Evolutionary conservation across 495 filamentous ascomycete genomes (phyloP).

Genomic region (Tuber microsphaerosporum): DNA sequence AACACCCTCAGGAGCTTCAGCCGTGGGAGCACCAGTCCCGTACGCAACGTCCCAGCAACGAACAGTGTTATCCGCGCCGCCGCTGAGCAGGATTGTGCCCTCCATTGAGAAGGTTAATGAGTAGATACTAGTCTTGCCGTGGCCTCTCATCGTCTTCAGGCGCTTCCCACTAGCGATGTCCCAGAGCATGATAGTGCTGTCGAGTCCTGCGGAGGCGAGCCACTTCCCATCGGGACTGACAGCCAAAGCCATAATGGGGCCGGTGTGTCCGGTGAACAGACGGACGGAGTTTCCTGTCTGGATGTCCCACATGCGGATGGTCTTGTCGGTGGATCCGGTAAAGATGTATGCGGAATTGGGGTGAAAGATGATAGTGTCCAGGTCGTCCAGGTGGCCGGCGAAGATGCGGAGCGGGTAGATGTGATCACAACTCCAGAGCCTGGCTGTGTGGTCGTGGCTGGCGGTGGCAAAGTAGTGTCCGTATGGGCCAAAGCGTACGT

Average conservation of each 20-base stretch:
- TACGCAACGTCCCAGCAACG: constrained; percentile 77
- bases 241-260: constrained; percentile 71
- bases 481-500: constrained; percentile 81
- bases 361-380: constrained; percentile 80
- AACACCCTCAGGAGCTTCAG: constrained; percentile 49
- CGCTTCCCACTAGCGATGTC: constrained; percentile 73
- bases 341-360: constrained; percentile 89
- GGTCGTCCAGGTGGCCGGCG: constrained; percentile 81
- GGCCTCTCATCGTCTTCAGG: constrained; percentile 86
- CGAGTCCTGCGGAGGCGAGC: constrained; percentile 77
- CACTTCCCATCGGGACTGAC: constrained; percentile 81
- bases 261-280: constrained; percentile 84
- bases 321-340: constrained; percentile 80
- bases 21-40: constrained; percentile 52
- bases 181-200: constrained; percentile 86
- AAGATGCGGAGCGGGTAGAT: constrained; percentile 83
- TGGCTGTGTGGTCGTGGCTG: constrained; percentile 78
- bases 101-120: constrained; percentile 85
- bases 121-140: constrained; percentile 89
- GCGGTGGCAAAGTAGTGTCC: constrained; percentile 92
- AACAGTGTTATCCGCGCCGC: constrained; percentile 85
- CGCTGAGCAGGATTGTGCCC: constrained; percentile 76
- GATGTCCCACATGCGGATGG: constrained; percentile 96
- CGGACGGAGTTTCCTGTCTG: constrained; percentile 73
- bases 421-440: constrained; percentile 84